Base-by-base conservation (phyloP, 116 monocot species). In the Dioscorea cayenensis region DNA sequence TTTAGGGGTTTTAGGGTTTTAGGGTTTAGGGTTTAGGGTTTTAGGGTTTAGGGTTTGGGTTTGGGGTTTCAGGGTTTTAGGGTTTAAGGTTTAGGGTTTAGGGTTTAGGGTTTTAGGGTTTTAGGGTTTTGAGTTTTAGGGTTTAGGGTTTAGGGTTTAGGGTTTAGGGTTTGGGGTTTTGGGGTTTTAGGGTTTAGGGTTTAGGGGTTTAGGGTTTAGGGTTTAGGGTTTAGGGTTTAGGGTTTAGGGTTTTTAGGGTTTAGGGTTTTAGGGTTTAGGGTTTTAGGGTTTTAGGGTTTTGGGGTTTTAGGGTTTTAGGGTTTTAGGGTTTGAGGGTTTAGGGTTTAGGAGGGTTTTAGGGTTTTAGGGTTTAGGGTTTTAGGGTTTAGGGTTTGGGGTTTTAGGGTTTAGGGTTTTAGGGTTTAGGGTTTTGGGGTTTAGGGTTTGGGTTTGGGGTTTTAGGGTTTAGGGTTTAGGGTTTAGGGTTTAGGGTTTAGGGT, bases 331-430 rank as follows among this genome's bases (percentile, higher is more conserved):
- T 59, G n/a, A 59, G 59, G 59, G 59, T 59, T 59, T 59, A 59
- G 59, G 59, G 59, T 59, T 59, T 65, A 65, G 65, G 65, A 36
- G 36, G 65, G 65, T 35, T 65, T 65, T 65, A 65, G 65, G 65
- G 65, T 65, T 65, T 29, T n/a, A 36, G 65, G 63, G 63, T 63
- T 63, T 63, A 63, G 59, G 59, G 59, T 65, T 65, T n/a, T 65
- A 65, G 65, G 65, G 65, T 65, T 65, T 65, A 65, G 65, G 65
- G 28, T 65, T 65, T 35, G 18, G 65, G 65, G 28, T 65, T 65
- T 35, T n/a, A 36, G 65, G 65, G 28, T 65, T 65, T 35, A 36
- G 65, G 65, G 12, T 65, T 65, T 35, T n/a, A 35, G 65, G 65
- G 29, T 65, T 66, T 36, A 35, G 66, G 66, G 29, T 66, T 66